Percentiles rank a stretch among this genome's conserved stretches.
Evolutionary conservation across 2,329 filamentous ascomycete species (phyloP).

Genomic region (Fusarium sp.): DNA sequence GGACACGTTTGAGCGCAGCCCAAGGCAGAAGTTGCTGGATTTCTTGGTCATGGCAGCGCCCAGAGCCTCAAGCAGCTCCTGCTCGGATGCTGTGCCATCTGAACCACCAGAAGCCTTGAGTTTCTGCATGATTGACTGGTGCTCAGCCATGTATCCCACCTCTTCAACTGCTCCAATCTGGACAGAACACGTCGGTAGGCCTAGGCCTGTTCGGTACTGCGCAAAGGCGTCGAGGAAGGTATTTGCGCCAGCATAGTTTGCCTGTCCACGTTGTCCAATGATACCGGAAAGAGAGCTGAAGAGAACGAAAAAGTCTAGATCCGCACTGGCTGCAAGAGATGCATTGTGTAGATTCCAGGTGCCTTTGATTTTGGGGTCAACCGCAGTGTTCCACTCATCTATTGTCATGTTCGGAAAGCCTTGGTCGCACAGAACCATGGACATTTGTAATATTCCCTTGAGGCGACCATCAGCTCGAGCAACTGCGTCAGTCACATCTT

Average conservation of each 20-base stretch:
- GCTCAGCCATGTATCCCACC: conserved; percentile 11
- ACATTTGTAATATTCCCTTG: conserved; percentile 12
- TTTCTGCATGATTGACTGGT: conserved; percentile 12
- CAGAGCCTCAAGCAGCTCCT: conserved; percentile 5
- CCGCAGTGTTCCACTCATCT: conserved; percentile 6
- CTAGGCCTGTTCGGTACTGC: not conserved
- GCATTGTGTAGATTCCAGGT: conserved; percentile 14
- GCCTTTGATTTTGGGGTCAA: not conserved
- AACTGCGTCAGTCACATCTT: not conserved
- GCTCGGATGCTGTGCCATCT: conserved; percentile 7
- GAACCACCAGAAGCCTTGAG: not conserved
- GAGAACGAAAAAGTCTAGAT: conserved; percentile 15
- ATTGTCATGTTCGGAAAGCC: conserved; percentile 1
- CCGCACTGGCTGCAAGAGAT: not conserved
- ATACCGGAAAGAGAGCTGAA: conserved; percentile 12
- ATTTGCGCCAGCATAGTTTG: conserved; percentile 12
- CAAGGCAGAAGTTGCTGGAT: conserved; percentile 1
- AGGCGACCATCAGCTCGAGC: not conserved
- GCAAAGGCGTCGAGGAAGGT: conserved; percentile 12
- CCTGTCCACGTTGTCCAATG: conserved; percentile 7
- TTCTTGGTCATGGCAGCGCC: not conserved
- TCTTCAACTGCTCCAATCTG: conserved; percentile 10
- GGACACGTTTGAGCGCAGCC: not conserved
- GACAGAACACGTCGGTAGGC: not conserved
- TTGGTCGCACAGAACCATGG: conserved; percentile 9